These are phyloP conservation scores for Breviolum minutum DNA, from an alignment of 73 alveolate species.

Conservation along the genomic window DNA sequence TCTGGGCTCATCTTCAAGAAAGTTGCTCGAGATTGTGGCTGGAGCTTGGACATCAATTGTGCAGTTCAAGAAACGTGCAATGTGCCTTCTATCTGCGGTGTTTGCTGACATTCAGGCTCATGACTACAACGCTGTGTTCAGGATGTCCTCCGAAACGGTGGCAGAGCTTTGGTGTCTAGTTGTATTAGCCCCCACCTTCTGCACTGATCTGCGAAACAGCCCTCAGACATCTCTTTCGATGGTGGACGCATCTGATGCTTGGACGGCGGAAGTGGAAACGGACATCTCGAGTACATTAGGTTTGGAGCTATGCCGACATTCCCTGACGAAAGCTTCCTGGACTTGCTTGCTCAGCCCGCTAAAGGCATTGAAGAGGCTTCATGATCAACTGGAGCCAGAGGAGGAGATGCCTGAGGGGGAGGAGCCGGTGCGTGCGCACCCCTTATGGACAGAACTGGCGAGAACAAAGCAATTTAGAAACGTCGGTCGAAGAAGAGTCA, in stretches of 20 bases:
- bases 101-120: neutral
- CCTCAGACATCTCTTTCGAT: neutral
- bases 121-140: neutral
- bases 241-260: neutral
- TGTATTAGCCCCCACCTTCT: neutral
- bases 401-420: slow-evolving; percentile 22
- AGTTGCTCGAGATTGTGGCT: neutral
- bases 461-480: neutral
- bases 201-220: neutral
- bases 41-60: neutral
- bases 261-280: neutral
- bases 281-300: neutral
- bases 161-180: slow-evolving; percentile 19
- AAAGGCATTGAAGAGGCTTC: neutral
- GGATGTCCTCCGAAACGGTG: neutral
- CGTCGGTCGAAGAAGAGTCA: neutral
- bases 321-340: neutral
- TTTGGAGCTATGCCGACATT: neutral
- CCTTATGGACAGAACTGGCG: neutral
- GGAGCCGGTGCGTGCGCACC: neutral
- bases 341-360: neutral
- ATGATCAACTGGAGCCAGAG: neutral
- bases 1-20: neutral
- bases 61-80: neutral
- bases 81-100: slow-evolving; percentile 58